Conservation (phyloP, 352 stramenopile species). For the Phytophthora constricta region DNA sequence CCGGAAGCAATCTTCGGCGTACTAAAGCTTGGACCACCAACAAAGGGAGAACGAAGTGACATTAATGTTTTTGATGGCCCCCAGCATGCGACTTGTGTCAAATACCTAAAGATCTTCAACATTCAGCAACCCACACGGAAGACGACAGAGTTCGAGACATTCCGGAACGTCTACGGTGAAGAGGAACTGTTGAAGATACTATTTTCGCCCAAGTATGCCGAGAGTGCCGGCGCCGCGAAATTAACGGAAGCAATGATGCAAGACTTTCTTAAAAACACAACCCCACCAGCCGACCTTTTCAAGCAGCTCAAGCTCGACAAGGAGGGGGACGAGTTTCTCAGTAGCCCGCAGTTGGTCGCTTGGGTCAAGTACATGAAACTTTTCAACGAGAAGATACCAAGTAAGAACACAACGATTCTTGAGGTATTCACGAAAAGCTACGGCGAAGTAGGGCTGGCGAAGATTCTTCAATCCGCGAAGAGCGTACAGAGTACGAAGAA, state of each 20-base stretch:
- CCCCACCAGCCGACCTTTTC: neutral
- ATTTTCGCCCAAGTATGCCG: neutral
- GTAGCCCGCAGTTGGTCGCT: neutral
- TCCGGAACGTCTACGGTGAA: neutral
- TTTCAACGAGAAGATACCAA: slow-evolving; percentile 20
- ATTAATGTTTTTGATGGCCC: slow-evolving; percentile 6
- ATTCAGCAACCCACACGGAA: neutral
- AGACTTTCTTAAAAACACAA: neutral
- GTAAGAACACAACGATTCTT: slow-evolving; percentile 14
- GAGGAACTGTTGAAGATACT: slow-evolving; percentile 4
- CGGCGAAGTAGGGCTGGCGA: slow-evolving; percentile 11
- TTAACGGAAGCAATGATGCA: slow-evolving; percentile 6
- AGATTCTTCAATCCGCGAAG: slow-evolving; percentile 5
- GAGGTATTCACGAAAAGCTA: slow-evolving; percentile 20
- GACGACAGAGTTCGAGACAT: neutral
- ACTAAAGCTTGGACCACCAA: neutral
- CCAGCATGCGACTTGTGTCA: neutral
- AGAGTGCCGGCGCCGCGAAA: neutral
- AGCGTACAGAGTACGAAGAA: neutral
- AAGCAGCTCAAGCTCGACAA: neutral
- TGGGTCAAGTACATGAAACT: slow-evolving; percentile 14
- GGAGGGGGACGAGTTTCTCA: slow-evolving; percentile 1
- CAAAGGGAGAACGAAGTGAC: too few relatives aligned
- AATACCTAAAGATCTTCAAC: slow-evolving; percentile 9
- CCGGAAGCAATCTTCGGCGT: neutral